Evolutionary conservation across 345 rosid species (phyloP).

Genomic region (Aurinia saxatilis): DNA sequence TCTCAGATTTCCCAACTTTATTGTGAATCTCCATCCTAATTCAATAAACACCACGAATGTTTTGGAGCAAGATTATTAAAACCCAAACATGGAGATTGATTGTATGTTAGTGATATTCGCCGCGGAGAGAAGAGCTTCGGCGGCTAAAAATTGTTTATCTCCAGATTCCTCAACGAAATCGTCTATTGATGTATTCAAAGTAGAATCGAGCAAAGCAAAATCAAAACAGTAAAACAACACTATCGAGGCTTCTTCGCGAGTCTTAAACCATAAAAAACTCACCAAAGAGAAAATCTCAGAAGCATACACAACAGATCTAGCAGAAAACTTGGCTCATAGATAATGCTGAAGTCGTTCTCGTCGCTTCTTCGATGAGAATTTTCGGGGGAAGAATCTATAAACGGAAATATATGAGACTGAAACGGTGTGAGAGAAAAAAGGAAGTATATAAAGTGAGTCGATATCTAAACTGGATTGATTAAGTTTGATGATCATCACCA

Average conservation of each 20-base stretch:
- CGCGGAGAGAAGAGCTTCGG: no score
- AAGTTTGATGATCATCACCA: no score
- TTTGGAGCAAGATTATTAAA: no score
- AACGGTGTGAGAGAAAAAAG: neutral
- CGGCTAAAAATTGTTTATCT: no score
- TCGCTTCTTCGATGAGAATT: neutral
- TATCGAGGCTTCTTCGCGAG: neutral
- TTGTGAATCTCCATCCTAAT: no score
- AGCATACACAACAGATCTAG: slow-evolving; percentile 19
- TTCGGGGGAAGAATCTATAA: neutral
- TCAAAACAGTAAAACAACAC: neutral
- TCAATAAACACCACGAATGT: no score
- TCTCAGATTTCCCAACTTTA: no score
- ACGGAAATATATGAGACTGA: neutral
- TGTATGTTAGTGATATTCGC: no score
- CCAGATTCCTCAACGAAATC: no score
- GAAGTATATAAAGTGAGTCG: neutral
- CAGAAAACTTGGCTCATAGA: neutral
- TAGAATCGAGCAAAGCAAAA: slow-evolving; percentile 1
- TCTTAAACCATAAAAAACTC: slow-evolving; percentile 8
- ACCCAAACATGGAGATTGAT: no score
- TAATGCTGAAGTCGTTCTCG: slow-evolving; percentile 8
- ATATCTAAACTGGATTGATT: no score
- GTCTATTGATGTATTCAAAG: no score
- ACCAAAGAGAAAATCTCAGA: slow-evolving; percentile 10